Evolutionary conservation across 805 yeast genomes (phyloP).

Genomic region (Candida nemodendra): DNA sequence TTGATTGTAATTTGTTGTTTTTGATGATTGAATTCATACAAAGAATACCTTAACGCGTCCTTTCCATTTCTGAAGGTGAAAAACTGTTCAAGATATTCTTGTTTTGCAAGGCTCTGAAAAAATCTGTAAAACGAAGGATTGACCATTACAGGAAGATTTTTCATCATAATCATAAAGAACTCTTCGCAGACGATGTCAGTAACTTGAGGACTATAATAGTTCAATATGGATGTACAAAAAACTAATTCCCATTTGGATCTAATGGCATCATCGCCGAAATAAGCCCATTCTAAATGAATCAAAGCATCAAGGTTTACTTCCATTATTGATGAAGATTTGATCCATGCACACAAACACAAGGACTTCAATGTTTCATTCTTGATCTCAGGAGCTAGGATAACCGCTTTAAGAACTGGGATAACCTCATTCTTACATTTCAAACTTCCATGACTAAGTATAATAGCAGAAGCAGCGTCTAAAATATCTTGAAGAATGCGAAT

Average conservation of each 20-base stretch:
- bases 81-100: constrained; percentile 8
- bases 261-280: constrained; percentile 22
- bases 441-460: background rate
- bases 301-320: constrained; percentile 20
- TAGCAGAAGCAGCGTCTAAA: constrained; percentile 1
- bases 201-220: constrained; percentile 11
- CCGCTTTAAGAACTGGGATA: constrained; percentile 16
- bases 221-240: constrained; percentile 23
- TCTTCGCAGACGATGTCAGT: constrained; percentile 9
- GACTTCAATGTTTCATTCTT: constrained; percentile 13
- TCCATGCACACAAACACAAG: constrained; percentile 22
- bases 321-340: constrained; percentile 14
- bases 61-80: constrained; percentile 23
- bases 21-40: constrained; percentile 16
- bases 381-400: constrained; percentile 14
- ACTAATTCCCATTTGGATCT: constrained; percentile 22
- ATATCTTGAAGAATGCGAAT: constrained; percentile 6
- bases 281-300: constrained; percentile 30
- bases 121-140: constrained; percentile 15
- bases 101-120: constrained; percentile 14
- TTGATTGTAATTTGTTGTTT: constrained; percentile 21
- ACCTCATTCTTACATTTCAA: constrained; percentile 16
- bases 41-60: constrained; percentile 15
- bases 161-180: constrained; percentile 16
- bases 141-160: constrained; percentile 16